Percentiles rank a stretch among this genome's conserved stretches.
phyloP scores from a whole-genome alignment of 345 rosid genomes.

The Ailanthus altissimus region DNA sequence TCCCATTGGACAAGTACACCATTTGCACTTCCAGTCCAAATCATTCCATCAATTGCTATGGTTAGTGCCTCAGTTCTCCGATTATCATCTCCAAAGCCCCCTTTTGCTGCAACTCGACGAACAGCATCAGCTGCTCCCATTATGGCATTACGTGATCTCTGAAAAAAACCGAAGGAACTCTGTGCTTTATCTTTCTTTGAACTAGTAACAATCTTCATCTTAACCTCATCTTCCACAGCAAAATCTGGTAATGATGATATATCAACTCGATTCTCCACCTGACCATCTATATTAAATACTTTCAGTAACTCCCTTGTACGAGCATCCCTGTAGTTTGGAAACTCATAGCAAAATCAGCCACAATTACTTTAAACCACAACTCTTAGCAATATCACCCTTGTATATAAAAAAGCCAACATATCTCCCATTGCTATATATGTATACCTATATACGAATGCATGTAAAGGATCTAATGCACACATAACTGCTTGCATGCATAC shows the following conservation, averaged over 20 bases:
- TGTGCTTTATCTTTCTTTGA: conserved; percentile 74
- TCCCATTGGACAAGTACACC: conserved; percentile 88
- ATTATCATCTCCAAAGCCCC: conserved; percentile 81
- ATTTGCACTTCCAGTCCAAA: conserved; percentile 85
- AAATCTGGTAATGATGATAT: conserved; percentile 57
- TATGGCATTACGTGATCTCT: conserved; percentile 88
- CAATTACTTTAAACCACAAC: neutral
- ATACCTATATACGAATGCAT: neutral
- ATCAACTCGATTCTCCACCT: conserved; percentile 73
- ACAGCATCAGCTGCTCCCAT: conserved; percentile 99
- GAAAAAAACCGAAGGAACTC: conserved; percentile 75
- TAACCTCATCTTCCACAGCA: conserved; percentile 62
- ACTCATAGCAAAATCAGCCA: conserved; percentile 16
- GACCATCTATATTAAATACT: conserved; percentile 86
- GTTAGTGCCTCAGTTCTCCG: conserved; percentile 76
- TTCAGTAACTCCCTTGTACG: conserved; percentile 76
- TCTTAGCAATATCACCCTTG: neutral
- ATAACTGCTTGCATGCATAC: neutral
- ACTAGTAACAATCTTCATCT: conserved; percentile 48
- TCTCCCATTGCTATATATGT: neutral
- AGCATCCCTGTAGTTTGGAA: conserved; percentile 72
- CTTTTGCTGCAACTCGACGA: conserved; percentile 82
- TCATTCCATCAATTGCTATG: conserved; percentile 60
- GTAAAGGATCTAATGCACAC: neutral
- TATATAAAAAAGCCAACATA: neutral